phyloP scores from a whole-genome alignment of 2,329 filamentous ascomycete genomes.

The Hypocrella siamensis region DNA sequence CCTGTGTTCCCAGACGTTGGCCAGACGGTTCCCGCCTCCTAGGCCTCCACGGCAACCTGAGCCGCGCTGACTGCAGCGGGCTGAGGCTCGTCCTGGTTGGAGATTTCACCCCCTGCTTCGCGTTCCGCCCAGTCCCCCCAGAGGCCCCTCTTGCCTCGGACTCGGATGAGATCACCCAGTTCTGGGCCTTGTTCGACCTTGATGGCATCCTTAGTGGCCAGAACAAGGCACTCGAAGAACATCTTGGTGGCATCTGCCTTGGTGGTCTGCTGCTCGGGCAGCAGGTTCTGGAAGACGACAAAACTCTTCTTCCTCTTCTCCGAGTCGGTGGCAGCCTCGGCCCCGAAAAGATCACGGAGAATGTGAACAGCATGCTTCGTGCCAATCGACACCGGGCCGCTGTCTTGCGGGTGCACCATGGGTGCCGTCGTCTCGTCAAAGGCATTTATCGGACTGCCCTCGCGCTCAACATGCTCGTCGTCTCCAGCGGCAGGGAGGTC shows the following conservation, averaged over 20 bases:
- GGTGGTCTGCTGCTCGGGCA: constrained; percentile 66
- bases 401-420: constrained; percentile 66
- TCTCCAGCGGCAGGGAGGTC: constrained; percentile 41
- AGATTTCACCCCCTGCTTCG: constrained; percentile 48
- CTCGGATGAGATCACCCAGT: constrained; percentile 66
- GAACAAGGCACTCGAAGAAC: constrained; percentile 94
- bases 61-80: constrained; percentile 14
- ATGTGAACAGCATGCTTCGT: constrained; percentile 95
- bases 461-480: constrained; percentile 27
- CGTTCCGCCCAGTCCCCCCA: constrained; percentile 94
- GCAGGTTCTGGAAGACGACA: constrained; percentile 80
- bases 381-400: constrained; percentile 72
- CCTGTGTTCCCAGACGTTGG: too few species aligned
- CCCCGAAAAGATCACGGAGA: constrained; percentile 73
- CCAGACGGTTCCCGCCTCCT: constrained; percentile 1
- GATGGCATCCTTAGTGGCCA: constrained; percentile 95
- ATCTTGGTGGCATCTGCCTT: constrained; percentile 94
- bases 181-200: constrained; percentile 77
- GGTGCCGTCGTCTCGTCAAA: constrained; percentile 70
- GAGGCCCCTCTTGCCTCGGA: constrained; percentile 83
- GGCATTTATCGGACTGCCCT: constrained; percentile 35
- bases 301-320: constrained; percentile 59
- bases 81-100: constrained; percentile 30
- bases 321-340: constrained; percentile 50
- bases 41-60: constrained; percentile 23